These are phyloP conservation scores for Microstegium vimineum DNA, from an alignment of 176 grass and related monocot genomes.

Conservation along the genomic window DNA sequence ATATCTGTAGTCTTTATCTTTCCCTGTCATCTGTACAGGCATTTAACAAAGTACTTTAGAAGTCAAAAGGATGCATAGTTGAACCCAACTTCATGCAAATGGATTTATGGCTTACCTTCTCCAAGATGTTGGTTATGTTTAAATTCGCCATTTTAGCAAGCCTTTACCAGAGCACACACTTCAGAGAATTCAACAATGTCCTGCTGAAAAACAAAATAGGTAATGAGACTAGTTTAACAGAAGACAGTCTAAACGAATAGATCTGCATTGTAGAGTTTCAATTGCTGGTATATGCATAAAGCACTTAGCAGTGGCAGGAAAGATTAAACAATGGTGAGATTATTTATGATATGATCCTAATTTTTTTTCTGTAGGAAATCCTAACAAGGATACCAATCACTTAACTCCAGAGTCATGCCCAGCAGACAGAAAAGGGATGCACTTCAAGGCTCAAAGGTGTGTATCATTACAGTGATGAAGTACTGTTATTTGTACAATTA, in stretches of 20 bases:
- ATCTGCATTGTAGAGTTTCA: neutral
- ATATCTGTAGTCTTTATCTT: conserved; percentile 96
- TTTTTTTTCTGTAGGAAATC: neutral
- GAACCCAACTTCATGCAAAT: neutral
- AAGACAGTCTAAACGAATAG: neutral
- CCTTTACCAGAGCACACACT: neutral
- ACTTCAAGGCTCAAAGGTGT: neutral
- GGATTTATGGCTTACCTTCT: conserved; percentile 49
- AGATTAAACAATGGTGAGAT: neutral
- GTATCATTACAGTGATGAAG: neutral
- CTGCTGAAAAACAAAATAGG: conserved; percentile 14
- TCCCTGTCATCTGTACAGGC: conserved; percentile 75
- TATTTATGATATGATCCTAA: neutral
- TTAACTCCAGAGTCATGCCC: neutral
- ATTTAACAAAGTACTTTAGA: conserved; percentile 27
- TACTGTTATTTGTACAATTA: too few species aligned
- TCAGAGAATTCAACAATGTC: neutral
- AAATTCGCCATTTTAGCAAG: conserved; percentile 58
- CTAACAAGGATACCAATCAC: neutral
- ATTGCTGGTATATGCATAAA: neutral
- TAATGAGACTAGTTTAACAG: neutral
- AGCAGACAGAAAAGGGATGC: neutral
- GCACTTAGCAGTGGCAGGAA: neutral
- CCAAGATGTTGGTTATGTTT: conserved; percentile 73
- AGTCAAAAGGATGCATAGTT: neutral